Percentiles rank a stretch among this genome's conserved stretches.
Evolutionary conservation across 2,329 filamentous ascomycete species (phyloP).

Genomic region (Nemania sp.): DNA sequence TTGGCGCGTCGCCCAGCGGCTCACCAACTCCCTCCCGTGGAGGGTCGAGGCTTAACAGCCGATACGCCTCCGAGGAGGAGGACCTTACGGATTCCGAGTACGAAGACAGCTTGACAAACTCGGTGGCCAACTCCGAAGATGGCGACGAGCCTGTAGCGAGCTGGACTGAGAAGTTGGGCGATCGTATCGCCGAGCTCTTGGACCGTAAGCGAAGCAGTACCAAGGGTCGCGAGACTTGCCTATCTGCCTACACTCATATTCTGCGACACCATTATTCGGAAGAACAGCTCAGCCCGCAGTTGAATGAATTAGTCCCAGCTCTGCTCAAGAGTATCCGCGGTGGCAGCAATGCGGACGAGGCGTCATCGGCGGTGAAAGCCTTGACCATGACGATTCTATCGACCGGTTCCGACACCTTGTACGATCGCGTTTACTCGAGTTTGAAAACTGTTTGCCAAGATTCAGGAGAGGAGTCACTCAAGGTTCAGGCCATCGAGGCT

Average conservation of each 20-base stretch:
- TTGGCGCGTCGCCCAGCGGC: slow-evolving; percentile 59
- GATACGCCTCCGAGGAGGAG: slow-evolving; percentile 67
- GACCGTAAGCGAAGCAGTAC: slow-evolving; percentile 76
- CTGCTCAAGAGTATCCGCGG: slow-evolving; percentile 72
- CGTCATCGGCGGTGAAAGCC: slow-evolving; percentile 70
- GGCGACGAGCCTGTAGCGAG: slow-evolving; percentile 59
- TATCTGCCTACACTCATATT: slow-evolving; percentile 65
- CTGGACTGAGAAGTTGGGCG: slow-evolving; percentile 65
- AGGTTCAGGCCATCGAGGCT: slow-evolving; percentile 72
- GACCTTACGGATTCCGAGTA: slow-evolving; percentile 58
- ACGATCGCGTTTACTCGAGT: slow-evolving; percentile 60
- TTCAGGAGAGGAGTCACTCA: slow-evolving; percentile 65
- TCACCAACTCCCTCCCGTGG: slow-evolving; percentile 61
- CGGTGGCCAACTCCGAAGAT: slow-evolving; percentile 64
- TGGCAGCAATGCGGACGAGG: slow-evolving; percentile 70
- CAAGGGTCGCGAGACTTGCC: slow-evolving; percentile 67
- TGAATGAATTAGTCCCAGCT: slow-evolving; percentile 64
- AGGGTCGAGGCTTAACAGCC: slow-evolving; percentile 62
- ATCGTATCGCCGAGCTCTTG: slow-evolving; percentile 71
- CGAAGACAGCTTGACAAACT: slow-evolving; percentile 52
- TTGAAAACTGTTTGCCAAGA: slow-evolving; percentile 69
- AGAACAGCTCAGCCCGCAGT: slow-evolving; percentile 60
- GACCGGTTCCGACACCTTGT: slow-evolving; percentile 65
- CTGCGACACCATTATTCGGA: slow-evolving; percentile 70
- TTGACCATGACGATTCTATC: slow-evolving; percentile 72